These are phyloP conservation scores for Desmodesmus armatus DNA, from an alignment of 139 green algal genomes.

Conservation along the genomic window DNA sequence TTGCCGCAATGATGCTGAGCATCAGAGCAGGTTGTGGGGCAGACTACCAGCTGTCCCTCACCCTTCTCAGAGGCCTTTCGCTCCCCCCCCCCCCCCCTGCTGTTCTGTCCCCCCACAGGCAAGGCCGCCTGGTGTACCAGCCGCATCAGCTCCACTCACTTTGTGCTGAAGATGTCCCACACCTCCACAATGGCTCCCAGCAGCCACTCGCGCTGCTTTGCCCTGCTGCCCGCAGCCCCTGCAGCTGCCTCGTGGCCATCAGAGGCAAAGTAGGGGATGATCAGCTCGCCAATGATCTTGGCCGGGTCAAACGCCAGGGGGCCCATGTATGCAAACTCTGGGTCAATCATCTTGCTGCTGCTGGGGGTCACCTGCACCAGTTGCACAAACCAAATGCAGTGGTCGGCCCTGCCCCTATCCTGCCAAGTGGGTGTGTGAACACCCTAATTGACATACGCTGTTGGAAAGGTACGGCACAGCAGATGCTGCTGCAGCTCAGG, in stretches of 20 bases:
- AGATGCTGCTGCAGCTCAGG: too few species aligned
- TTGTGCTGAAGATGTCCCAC: slow-evolving; percentile 75
- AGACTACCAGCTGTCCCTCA: too few species aligned
- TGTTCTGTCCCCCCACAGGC: neutral
- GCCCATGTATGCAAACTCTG: slow-evolving; percentile 97
- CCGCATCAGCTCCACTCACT: slow-evolving; percentile 15
- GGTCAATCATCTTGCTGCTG: slow-evolving; percentile 84
- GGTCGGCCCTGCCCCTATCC: neutral
- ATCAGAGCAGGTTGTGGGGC: too few species aligned
- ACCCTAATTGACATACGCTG: too few species aligned
- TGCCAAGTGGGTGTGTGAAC: too few species aligned
- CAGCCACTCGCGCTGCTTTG: slow-evolving; percentile 66
- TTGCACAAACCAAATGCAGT: neutral
- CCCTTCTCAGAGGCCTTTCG: too few species aligned
- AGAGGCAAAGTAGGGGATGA: slow-evolving; percentile 90
- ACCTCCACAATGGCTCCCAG: slow-evolving; percentile 61
- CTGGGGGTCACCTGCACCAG: slow-evolving; percentile 17
- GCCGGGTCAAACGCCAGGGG: slow-evolving; percentile 97
- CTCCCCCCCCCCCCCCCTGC: too few species aligned
- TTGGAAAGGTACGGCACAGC: too few species aligned
- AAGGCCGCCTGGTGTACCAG: neutral
- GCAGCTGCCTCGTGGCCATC: slow-evolving; percentile 70
- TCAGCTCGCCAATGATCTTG: slow-evolving; percentile 95
- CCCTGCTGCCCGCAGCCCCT: neutral
- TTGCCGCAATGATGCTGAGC: too few species aligned